A percentile compares a stretch with the other conserved stretches of the same genome.
phyloP scores from a whole-genome alignment of 208 protist genomes.

The Willaertia magna region DNA sequence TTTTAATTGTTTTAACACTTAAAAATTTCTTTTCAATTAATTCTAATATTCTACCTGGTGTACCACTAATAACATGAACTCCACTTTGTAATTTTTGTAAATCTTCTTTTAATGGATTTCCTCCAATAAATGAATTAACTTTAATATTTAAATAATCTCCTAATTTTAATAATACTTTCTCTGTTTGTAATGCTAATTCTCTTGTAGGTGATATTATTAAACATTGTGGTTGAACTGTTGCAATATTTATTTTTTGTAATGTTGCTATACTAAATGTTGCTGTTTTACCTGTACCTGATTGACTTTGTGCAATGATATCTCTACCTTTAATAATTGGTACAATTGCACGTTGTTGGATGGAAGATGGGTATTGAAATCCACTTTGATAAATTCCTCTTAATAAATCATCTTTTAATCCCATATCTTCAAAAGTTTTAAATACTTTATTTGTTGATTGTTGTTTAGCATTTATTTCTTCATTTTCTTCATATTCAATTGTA shows the following conservation, averaged over 20 bases:
- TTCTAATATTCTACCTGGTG: constrained; percentile 91
- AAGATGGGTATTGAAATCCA: constrained; percentile 88
- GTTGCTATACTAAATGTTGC: constrained; percentile 70
- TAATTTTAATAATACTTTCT: constrained; percentile 50
- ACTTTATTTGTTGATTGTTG: no score
- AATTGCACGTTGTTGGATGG: constrained; percentile 95
- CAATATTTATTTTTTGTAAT: constrained; percentile 47
- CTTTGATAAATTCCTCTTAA: constrained; percentile 93
- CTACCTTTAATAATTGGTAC: constrained; percentile 62
- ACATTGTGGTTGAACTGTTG: constrained; percentile 55
- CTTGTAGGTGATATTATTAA: constrained; percentile 93
- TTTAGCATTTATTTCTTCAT: no score
- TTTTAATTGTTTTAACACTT: constrained; percentile 56
- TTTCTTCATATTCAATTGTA: no score
- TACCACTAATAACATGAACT: constrained; percentile 91
- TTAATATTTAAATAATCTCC: constrained; percentile 74
- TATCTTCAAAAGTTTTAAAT: constrained; percentile 54
- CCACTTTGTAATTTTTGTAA: constrained; percentile 65
- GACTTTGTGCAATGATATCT: constrained; percentile 87
- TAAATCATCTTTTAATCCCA: constrained; percentile 61
- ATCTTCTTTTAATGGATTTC: constrained; percentile 80
- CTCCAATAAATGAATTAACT: constrained; percentile 68
- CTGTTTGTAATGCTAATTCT: constrained; percentile 91
- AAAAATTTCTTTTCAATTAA: constrained; percentile 84
- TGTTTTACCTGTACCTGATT: constrained; percentile 81